A percentile compares a stretch with the other conserved stretches of the same genome.
phyloP scores from a whole-genome alignment of 495 filamentous ascomycete genomes.

The Hypoxylon intermedium region DNA sequence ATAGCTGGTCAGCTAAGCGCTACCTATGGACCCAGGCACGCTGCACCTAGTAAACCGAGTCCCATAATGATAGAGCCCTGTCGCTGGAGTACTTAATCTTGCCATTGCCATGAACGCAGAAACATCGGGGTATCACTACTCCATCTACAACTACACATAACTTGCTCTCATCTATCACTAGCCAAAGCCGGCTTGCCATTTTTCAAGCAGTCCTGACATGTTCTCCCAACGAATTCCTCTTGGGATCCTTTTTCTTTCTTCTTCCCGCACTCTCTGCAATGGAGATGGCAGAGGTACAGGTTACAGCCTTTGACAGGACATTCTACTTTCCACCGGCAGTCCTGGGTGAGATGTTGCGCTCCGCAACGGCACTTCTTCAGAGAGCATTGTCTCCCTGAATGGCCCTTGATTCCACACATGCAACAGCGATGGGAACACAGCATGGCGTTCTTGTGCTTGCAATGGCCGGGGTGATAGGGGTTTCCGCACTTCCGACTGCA shows the following conservation, averaged over 20 bases:
- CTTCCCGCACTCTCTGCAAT: constrained; percentile 47
- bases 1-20: too few relatives aligned
- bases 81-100: too few relatives aligned
- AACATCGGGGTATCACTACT: too few relatives aligned
- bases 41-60: too few relatives aligned
- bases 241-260: constrained; percentile 37
- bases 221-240: constrained; percentile 41
- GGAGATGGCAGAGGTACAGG: constrained; percentile 45
- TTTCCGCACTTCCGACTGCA: constrained; percentile 45
- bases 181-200: constrained; percentile 28
- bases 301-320: constrained; percentile 42
- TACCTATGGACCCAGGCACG: too few relatives aligned
- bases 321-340: constrained; percentile 49
- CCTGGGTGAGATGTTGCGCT: constrained; percentile 47
- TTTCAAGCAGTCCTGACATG: constrained; percentile 41
- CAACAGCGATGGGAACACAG: constrained; percentile 47
- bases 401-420: constrained; percentile 49
- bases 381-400: constrained; percentile 46
- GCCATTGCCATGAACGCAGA: too few relatives aligned
- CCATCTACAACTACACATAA: too few relatives aligned
- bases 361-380: constrained; percentile 45
- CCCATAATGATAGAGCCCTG: too few relatives aligned
- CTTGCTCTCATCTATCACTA: background rate
- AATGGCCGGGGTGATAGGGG: constrained; percentile 25
- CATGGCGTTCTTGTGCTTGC: constrained; percentile 47